Percentiles rank a stretch among this genome's conserved stretches.
Evolutionary conservation across 257 asterid genomes (phyloP).

Genomic region (Misopates orontium): DNA sequence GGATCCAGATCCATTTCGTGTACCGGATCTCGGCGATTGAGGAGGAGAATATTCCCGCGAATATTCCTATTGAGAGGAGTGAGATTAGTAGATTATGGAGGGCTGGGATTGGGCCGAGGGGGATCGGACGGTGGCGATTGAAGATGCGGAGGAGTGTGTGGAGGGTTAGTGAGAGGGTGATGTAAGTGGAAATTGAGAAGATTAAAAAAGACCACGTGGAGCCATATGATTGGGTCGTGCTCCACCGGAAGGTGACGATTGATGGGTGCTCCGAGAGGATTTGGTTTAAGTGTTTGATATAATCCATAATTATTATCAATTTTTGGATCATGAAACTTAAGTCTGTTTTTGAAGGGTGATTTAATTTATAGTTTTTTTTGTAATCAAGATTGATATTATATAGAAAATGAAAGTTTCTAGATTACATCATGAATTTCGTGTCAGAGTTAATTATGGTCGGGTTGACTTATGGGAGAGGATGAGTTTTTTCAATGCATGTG

Average conservation of each 20-base stretch:
- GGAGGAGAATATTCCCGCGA: conserved; percentile 61
- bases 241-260: conserved; percentile 71
- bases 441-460: not conserved
- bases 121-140: conserved; percentile 54
- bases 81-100: conserved; percentile 63
- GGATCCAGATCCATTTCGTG: conserved; percentile 77
- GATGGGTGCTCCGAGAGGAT: conserved; percentile 59
- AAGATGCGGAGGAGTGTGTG: conserved; percentile 57
- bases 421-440: not conserved
- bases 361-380: too few relatives aligned
- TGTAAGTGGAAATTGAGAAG: conserved; percentile 54
- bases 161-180: conserved; percentile 46
- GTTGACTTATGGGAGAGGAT: conserved; percentile 18
- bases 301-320: conserved; percentile 6
- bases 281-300: conserved; percentile 34
- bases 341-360: too few relatives aligned
- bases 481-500: conserved; percentile 16
- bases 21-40: conserved; percentile 72
- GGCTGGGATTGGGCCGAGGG: conserved; percentile 62
- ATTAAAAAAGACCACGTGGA: conserved; percentile 76
- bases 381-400: too few relatives aligned
- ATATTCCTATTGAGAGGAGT: conserved; percentile 48
- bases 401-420: not conserved
- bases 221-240: conserved; percentile 54
- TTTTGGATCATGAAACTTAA: not conserved